Percentiles rank a stretch among this genome's conserved stretches.
These are phyloP conservation scores for Podosphaera xanthii DNA, from an alignment of 2,329 filamentous ascomycete genomes.

Conservation along the genomic window DNA sequence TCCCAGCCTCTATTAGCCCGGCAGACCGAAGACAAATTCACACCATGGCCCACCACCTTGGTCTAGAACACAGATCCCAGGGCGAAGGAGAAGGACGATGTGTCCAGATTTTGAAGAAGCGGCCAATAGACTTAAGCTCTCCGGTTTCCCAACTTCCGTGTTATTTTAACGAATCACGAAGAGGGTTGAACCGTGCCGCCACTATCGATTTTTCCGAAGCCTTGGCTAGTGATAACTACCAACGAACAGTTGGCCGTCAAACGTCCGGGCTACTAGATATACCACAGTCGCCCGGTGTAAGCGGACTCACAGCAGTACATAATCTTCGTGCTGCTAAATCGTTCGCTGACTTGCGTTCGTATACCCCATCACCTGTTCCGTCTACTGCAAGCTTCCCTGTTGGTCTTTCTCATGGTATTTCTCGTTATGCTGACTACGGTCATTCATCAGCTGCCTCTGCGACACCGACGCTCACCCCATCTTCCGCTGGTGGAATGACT, in stretches of 20 bases:
- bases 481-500: slow-evolving; percentile 47
- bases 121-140: slow-evolving; percentile 16
- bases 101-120: slow-evolving; percentile 64
- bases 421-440: slow-evolving; percentile 29
- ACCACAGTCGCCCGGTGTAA: slow-evolving; percentile 49
- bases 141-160: slow-evolving; percentile 19
- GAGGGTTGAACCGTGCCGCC: slow-evolving; percentile 76
- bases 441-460: slow-evolving; percentile 36
- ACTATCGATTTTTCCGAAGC: slow-evolving; percentile 88
- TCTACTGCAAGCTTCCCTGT: slow-evolving; percentile 75
- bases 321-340: slow-evolving; percentile 88
- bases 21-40: slow-evolving; percentile 77
- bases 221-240: slow-evolving; percentile 40
- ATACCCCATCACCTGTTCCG: slow-evolving; percentile 77
- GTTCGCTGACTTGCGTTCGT: slow-evolving; percentile 83
- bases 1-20: slow-evolving; percentile 59
- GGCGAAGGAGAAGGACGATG: slow-evolving; percentile 73
- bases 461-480: slow-evolving; percentile 48
- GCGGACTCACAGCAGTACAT: slow-evolving; percentile 41
- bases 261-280: slow-evolving; percentile 65
- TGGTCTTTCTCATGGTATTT: slow-evolving; percentile 37
- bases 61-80: slow-evolving; percentile 71
- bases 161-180: slow-evolving; percentile 47
- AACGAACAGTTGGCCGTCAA: slow-evolving; percentile 55
- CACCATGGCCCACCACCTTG: slow-evolving; percentile 87